Percentiles rank a stretch among this genome's conserved stretches.
These are phyloP conservation scores for Umbelopsis sp. DNA, from an alignment of 192 early-diverging fungal genomes.

Conservation along the genomic window DNA sequence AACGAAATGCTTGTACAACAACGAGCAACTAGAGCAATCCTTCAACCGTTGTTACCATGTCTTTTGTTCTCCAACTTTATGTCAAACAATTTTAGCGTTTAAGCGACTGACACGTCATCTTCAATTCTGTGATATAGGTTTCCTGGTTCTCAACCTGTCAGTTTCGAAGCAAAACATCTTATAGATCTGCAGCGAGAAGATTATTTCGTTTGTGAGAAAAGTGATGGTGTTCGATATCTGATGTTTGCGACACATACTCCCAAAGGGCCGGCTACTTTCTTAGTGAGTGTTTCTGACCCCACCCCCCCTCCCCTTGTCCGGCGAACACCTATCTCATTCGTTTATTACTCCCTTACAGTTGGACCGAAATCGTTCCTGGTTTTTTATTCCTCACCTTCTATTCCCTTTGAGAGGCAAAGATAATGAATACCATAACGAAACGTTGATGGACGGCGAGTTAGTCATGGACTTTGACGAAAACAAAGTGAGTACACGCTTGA, in stretches of 20 bases:
- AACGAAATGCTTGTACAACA: neutral
- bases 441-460: slow-evolving; percentile 78
- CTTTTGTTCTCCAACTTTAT: too few species aligned
- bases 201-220: slow-evolving; percentile 66
- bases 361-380: slow-evolving; percentile 72
- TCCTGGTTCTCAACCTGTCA: slow-evolving; percentile 64
- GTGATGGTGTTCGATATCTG: slow-evolving; percentile 52
- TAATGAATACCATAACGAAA: slow-evolving; percentile 60
- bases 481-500: slow-evolving; percentile 37
- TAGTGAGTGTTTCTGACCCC: slow-evolving; percentile 40
- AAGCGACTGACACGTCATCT: slow-evolving; percentile 1
- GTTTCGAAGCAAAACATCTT: slow-evolving; percentile 53
- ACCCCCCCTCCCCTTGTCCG: neutral
- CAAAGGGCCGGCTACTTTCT: slow-evolving; percentile 60
- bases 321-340: neutral
- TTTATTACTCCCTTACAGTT: slow-evolving; percentile 48
- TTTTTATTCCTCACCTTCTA: slow-evolving; percentile 58
- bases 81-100: neutral
- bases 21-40: neutral
- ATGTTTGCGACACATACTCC: slow-evolving; percentile 50
- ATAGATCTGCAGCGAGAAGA: slow-evolving; percentile 52
- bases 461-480: slow-evolving; percentile 61
- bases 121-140: slow-evolving; percentile 46
- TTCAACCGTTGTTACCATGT: too few species aligned
- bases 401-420: slow-evolving; percentile 53